Evolutionary conservation across 129 eudicot genomes (phyloP).

Genomic region (Helichrysum umbraculigerum): DNA sequence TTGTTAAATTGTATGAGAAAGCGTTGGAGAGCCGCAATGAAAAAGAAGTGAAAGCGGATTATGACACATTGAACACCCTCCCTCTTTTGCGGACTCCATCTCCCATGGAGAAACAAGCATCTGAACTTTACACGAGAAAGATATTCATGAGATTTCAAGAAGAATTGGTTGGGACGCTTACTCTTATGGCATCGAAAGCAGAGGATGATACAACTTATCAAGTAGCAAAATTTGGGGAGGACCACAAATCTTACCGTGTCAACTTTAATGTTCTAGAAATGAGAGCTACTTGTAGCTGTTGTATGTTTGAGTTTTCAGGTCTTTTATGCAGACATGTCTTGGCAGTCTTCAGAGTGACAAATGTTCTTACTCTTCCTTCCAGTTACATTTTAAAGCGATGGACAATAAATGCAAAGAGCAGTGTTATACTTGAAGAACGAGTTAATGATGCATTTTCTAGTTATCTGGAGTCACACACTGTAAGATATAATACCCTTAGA

Average conservation of each 20-base stretch:
- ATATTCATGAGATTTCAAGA: conserved; percentile 64
- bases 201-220: conserved; percentile 58
- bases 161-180: conserved; percentile 62
- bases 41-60: conserved; percentile 68
- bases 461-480: conserved; percentile 50
- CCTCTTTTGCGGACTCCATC: conserved; percentile 69
- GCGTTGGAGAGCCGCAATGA: conserved; percentile 66
- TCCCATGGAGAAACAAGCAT: conserved; percentile 77
- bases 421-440: conserved; percentile 53
- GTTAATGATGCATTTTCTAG: conserved; percentile 35
- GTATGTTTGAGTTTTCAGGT: conserved; percentile 75
- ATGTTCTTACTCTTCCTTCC: conserved; percentile 68
- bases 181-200: conserved; percentile 56
- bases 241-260: conserved; percentile 49
- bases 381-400: conserved; percentile 55
- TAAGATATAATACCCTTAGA: conserved; percentile 55
- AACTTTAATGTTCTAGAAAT: conserved; percentile 49
- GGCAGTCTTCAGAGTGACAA: conserved; percentile 68
- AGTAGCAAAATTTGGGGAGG: conserved; percentile 69
- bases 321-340: conserved; percentile 66
- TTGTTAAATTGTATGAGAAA: conserved; percentile 61
- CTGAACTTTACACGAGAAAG: conserved; percentile 58
- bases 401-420: conserved; percentile 65
- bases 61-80: conserved; percentile 53
- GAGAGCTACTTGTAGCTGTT: conserved; percentile 67